These are phyloP conservation scores for Claviceps cyperi DNA, from an alignment of 2,329 filamentous ascomycete genomes.

Conservation along the genomic window DNA sequence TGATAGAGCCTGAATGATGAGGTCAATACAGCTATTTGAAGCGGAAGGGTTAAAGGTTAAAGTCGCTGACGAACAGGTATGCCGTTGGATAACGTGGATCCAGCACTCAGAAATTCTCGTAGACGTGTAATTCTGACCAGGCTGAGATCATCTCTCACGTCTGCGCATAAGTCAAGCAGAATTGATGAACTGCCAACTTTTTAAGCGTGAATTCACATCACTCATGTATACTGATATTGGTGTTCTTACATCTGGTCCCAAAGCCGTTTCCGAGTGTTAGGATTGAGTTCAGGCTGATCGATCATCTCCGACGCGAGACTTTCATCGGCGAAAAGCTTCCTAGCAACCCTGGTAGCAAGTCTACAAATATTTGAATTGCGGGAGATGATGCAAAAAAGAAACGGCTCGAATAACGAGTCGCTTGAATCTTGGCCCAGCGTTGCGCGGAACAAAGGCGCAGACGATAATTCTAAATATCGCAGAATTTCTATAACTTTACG, in stretches of 20 bases:
- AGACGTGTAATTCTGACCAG: constrained; percentile 32
- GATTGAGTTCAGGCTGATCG: constrained; percentile 12
- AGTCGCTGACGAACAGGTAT: constrained; percentile 27
- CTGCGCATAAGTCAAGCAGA: constrained; percentile 35
- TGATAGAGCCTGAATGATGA: constrained; percentile 33
- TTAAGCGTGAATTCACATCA: background rate
- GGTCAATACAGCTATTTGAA: constrained; percentile 5
- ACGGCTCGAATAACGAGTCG: constrained; percentile 30
- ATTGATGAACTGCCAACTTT: constrained; percentile 16
- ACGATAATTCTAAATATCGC: constrained; percentile 41
- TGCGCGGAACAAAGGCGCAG: constrained; percentile 17
- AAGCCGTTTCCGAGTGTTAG: constrained; percentile 25
- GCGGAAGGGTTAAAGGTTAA: background rate
- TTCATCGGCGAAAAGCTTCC: constrained; percentile 27
- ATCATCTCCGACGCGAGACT: constrained; percentile 15
- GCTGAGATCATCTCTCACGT: constrained; percentile 27
- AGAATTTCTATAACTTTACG: constrained; percentile 26
- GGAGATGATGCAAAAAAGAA: constrained; percentile 40
- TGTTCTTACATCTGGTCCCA: constrained; percentile 39
- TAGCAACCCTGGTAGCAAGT: constrained; percentile 32
- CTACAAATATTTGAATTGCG: constrained; percentile 33
- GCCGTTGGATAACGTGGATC: constrained; percentile 35
- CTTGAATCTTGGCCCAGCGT: constrained; percentile 12
- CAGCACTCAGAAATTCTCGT: constrained; percentile 41
- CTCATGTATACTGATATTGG: background rate